Percentiles rank a stretch among this genome's conserved stretches.
These are phyloP conservation scores for Pyrenophora tritici-repentis DNA, from an alignment of 2,329 filamentous ascomycete genomes.

Conservation along the genomic window DNA sequence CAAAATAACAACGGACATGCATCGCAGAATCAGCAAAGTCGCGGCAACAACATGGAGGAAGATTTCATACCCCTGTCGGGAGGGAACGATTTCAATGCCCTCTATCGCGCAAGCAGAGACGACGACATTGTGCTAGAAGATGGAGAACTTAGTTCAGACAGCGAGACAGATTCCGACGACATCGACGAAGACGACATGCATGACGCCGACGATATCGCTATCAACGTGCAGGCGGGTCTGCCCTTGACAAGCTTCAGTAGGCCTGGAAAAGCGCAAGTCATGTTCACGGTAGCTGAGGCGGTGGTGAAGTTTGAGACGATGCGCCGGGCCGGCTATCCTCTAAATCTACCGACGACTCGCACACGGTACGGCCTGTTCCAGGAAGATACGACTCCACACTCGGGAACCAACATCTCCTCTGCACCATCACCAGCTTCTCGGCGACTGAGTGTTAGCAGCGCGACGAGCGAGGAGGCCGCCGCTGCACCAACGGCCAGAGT, in stretches of 20 bases:
- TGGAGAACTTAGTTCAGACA: conserved; percentile 12
- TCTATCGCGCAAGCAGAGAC: conserved; percentile 19
- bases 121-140: conserved; percentile 17
- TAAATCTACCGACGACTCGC: conserved; percentile 9
- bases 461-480: conserved; percentile 9
- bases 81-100: conserved; percentile 25
- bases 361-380: conserved; percentile 22
- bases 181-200: conserved; percentile 21
- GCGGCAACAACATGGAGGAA: conserved; percentile 7
- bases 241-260: conserved; percentile 1
- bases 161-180: neutral
- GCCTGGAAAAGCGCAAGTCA: conserved; percentile 17
- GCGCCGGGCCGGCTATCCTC: conserved; percentile 20
- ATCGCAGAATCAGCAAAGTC: conserved; percentile 2
- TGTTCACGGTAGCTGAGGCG: conserved; percentile 27
- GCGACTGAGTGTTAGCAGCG: conserved; percentile 14
- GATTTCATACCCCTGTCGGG: conserved; percentile 20
- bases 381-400: conserved; percentile 8
- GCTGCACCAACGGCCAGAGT: neutral
- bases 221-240: conserved; percentile 26
- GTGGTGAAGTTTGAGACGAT: conserved; percentile 23
- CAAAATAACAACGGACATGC: too few relatives aligned
- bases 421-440: conserved; percentile 17
- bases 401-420: conserved; percentile 9
- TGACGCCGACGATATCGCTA: conserved; percentile 27